Conservation (phyloP, 345 rosid genomes). For the Melaleuca quinquenervia region DNA sequence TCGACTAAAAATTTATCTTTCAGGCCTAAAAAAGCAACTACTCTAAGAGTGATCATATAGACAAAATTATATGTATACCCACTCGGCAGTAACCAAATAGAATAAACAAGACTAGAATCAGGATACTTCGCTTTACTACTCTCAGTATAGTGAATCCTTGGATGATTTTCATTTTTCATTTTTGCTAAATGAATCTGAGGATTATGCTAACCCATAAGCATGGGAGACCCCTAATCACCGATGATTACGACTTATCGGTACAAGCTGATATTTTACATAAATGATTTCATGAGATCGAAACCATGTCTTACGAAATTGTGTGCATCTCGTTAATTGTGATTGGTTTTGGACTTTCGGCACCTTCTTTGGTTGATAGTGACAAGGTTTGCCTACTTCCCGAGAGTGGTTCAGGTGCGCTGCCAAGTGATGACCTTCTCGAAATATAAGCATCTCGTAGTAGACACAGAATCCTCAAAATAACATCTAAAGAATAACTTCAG, state of each 20-base stretch:
- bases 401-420: neutral
- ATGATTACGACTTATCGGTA: neutral
- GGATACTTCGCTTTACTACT: too few species aligned
- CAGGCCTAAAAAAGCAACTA: too few species aligned
- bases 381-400: neutral
- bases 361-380: neutral
- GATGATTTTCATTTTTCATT: too few species aligned
- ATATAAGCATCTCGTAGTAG: neutral
- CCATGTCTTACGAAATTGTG: rapidly evolving
- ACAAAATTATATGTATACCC: neutral
- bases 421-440: neutral
- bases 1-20: too few species aligned
- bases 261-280: neutral
- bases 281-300: neutral
- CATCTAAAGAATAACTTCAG: neutral
- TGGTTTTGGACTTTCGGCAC: neutral
- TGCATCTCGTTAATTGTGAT: neutral
- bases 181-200: too few species aligned
- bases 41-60: too few species aligned
- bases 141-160: too few species aligned
- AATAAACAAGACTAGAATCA: too few species aligned
- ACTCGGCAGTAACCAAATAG: neutral
- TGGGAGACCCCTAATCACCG: neutral
- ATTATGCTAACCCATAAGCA: too few species aligned
- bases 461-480: neutral